Evolutionary conservation across 768 basidiomycete species (phyloP).

Genomic region (Mycena haematopus): DNA sequence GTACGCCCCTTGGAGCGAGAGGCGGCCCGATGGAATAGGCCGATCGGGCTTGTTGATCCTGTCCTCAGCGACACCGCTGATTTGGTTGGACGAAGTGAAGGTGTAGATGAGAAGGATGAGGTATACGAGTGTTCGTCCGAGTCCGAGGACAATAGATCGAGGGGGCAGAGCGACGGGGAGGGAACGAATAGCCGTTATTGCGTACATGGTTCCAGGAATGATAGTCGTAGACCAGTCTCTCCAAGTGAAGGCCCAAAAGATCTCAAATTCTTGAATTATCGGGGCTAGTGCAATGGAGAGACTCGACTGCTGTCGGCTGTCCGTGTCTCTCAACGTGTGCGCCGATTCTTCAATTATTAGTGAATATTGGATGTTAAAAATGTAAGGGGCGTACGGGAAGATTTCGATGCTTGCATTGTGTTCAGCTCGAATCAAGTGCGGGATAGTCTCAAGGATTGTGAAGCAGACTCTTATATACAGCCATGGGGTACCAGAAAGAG

Average conservation of each 20-base stretch:
- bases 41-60: conserved; percentile 24
- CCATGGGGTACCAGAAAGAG: no score
- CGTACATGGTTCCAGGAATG: conserved; percentile 18
- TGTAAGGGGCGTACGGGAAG: neutral
- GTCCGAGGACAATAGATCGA: neutral
- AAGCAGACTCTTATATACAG: neutral
- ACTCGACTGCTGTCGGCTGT: neutral
- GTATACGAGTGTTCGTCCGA: conserved; percentile 11
- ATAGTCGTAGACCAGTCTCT: conserved; percentile 16
- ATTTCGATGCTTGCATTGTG: neutral
- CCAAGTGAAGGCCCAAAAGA: conserved; percentile 25
- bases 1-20: conserved; percentile 13
- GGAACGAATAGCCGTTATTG: conserved; percentile 12
- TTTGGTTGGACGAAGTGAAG: conserved; percentile 23
- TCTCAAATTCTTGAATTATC: conserved; percentile 1
- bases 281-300: neutral
- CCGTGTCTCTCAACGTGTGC: neutral
- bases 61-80: conserved; percentile 20
- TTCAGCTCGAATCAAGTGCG: neutral
- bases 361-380: neutral
- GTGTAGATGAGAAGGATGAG: conserved; percentile 21
- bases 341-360: neutral
- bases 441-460: neutral
- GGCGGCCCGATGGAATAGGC: conserved; percentile 17
- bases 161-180: neutral